Base-by-base conservation (phyloP, 208 protist species). In the Phytomonas francai region DNA sequence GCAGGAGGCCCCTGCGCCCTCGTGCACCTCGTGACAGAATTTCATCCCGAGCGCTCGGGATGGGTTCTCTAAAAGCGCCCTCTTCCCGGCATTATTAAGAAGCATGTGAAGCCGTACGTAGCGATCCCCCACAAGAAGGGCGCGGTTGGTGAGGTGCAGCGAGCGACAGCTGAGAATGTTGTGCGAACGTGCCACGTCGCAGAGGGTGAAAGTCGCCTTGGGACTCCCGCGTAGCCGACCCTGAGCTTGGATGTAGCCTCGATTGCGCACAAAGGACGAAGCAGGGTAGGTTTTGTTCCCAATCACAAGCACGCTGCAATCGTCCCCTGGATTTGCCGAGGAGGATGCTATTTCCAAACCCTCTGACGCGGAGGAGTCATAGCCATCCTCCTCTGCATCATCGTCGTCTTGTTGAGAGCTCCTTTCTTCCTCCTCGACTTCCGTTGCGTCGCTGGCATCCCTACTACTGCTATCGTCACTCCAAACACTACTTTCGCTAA, bases 101-200 rank as follows among this genome's bases (percentile, higher is more conserved):
- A 93, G 59, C 83, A 89, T 93, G 76, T 91, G 84, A 34, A 93
- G 62, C 16, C 85, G 80, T 28, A 93, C 79, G 76, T 88, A 93
- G 45, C 78, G 77, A 58, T 89, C 77, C 12, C 75, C 72, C 11
- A 93, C 59, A 25, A 89, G 61, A 19, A 93, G 67, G 19, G 74
- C 88, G 56, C 85, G 79, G 66, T 85, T 89, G 58, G 33, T 80
- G 16, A 91, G 71, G 72, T 93, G 88, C 14, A 93, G 62, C 19
- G 79, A 45, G 25, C 72, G 65, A 70, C 88, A 93, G 57, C 73
- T 62, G 33, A 90, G 75, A 7, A 93, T 78, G 56, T 81, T 83
- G 79, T 93, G 88, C 27, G 77, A 57, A 11, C 70, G 68, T 12
- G 39, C 28, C 28, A 68, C 59, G 12, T 63, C 45, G 73, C 88